A percentile compares a stretch with the other conserved stretches of the same genome.
phyloP scores from a whole-genome alignment of 176 grass and related monocot genomes.

The Melocanna baccifera region DNA sequence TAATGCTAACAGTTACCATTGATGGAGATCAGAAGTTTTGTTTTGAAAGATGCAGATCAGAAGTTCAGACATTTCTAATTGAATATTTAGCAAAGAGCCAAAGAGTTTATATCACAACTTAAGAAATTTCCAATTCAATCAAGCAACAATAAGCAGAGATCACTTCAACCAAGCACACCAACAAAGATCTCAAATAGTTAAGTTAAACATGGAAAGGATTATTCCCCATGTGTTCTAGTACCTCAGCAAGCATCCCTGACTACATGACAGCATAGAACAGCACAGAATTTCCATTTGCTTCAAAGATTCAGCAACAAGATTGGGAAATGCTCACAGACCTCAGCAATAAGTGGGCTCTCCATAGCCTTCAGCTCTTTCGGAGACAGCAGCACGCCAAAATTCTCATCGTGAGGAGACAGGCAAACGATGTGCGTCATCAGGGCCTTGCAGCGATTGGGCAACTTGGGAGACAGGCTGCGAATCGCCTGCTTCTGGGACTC shows the following conservation, averaged over 20 bases:
- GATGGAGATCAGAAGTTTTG: too few species aligned
- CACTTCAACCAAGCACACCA: background rate
- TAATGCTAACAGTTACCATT: too few species aligned
- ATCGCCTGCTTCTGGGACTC: too few species aligned
- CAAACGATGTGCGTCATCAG: constrained; percentile 60
- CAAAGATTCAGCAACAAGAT: background rate
- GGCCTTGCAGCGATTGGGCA: constrained; percentile 85
- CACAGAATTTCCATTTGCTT: background rate
- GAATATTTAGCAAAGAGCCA: background rate
- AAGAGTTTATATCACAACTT: too few species aligned
- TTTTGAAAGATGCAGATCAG: too few species aligned
- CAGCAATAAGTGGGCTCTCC: constrained; percentile 48
- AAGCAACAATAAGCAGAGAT: background rate
- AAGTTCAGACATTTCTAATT: background rate
- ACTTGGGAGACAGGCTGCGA: constrained; percentile 31
- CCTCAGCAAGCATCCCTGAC: background rate
- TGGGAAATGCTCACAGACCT: constrained; percentile 42
- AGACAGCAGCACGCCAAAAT: constrained; percentile 42
- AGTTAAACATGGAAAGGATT: background rate
- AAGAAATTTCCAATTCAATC: too few species aligned
- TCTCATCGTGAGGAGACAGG: constrained; percentile 45
- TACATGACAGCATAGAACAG: background rate
- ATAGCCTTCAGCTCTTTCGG: constrained; percentile 66
- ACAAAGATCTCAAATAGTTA: background rate
- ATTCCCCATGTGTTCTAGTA: background rate